Evolutionary conservation across 805 yeast genomes (phyloP), one percentile per base, ranked within the genome.

Genomic region (Spathaspora arborariae): DNA sequence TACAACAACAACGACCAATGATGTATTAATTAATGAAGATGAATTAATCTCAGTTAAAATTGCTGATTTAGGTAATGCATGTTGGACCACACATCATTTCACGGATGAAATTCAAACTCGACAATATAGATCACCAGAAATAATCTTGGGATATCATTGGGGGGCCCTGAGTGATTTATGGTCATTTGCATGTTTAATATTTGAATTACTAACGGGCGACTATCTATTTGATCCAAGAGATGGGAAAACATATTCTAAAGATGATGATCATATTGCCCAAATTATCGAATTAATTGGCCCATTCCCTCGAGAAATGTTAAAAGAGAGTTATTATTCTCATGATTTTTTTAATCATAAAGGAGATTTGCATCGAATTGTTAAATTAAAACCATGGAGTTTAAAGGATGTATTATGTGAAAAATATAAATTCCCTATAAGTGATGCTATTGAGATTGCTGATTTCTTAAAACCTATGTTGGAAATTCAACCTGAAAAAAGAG

Each of bases 221-320:
- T 91, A 91, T 58, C 65, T 94, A 42, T 94, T 92, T 64, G 97
- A 92, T 63, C 99, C 99, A 4, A 79, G 82, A 44, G 80, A 80
- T 51, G 90, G 91, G 1, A 80, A 78, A 46, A 72, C 85, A 4
- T 92, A 88, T 66, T 63, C 83, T 42, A 91, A 91, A 59, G 96
- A 91, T 64, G 97, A 92, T 60, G 99, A 94, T 63, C 99, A 94
- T 64, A 76, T 94, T 56, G 98, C 98, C 0, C 98, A 94, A 64
- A 88, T 94, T 11, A 82, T 94, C 30, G 98, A 92, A 64, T 71
- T 88, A 15, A 61, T 88, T 44, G 92, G 95, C 1, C 75, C 78
- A 26, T 70, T 85, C 45, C 95, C 96, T 2, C 56, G 78, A 13
- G 70, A 74, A 41, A 59, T 84, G 56, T 63, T 85, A 45, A 71